Base-by-base conservation (phyloP, 208 protist genomes). In the Acanthamoeba royreba region DNA sequence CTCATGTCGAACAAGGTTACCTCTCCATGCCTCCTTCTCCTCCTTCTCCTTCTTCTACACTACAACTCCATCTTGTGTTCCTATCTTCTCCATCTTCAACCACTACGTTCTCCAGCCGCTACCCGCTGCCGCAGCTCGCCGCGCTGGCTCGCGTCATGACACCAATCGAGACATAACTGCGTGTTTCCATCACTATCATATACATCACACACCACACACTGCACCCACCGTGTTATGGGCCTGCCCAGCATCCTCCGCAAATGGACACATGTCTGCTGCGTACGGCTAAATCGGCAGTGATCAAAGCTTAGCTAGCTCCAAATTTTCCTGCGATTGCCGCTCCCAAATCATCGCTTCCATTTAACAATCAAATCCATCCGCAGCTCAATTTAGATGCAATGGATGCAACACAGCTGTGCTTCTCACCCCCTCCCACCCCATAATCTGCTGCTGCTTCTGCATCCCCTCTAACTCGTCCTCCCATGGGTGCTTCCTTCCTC, bases 1-100 rank as follows among this genome's bases (percentile, higher is more conserved):
- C 42, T 45, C 74, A 85, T n/a, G 53, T 47, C 74, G 15, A 85
- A 53, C 74, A 85, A 85, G 74, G 74, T 85, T 85, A 85, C 74
- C 25, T 17, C 42, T 19, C 5, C 13, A 40, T 85, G 43, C 74
- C 7, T 19, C 74, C 43, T 81, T 43, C n/a, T 85, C 74, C 33
- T 49, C 49, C 49, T 55, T 55, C 49, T 55, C 61, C 25, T n/a
- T 17, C 33, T 35, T 74, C 25, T 9, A 9, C 61, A 9, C 33
- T 42, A 47, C n/a, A 45, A 4, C 40, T 42, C 43, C 22, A 35
- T 22, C 43, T 28, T 28, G 1, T 25, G 38, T 35, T 31, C 46
- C 7, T 15, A 45, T 45, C 43, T 53, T 19, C 43, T 53, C 22
- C 43, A 40, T 40, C 58, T 69, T 28, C 9, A 7, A 15, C 7